Base-by-base conservation (phyloP, 2,329 filamentous ascomycete genomes). In the Botrytis aclada region DNA sequence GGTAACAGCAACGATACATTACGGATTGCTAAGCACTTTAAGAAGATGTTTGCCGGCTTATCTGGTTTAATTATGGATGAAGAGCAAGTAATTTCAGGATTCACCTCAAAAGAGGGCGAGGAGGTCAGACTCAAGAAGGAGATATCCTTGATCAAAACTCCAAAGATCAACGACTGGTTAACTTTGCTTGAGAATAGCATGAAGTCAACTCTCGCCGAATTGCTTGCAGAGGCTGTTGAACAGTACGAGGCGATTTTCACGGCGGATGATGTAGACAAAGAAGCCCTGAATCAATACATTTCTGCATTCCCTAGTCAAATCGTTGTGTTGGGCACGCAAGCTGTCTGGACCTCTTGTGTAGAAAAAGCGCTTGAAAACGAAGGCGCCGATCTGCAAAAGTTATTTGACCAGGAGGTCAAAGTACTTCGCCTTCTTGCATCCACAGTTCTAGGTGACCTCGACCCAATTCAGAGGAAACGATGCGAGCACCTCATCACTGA, bases 21-120 rank as follows among this genome's bases (percentile, higher is more conserved):
- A 74, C 94, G 96, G 71, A 97, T 99, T 77, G 94, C 96, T 58
- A 99, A 99, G 82, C 97, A 99, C 84, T 94, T 99, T 86, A 95
- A 97, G 82, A 99, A 99, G 86, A 99, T 99, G 96, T 99, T 99
- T 85, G 96, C 97, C 76, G 96, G 96, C 75, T 87, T 99, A 65
- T 95, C 92, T 7, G 96, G 96, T 5, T 88, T 99, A 51, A 86
- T 95, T 60, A 95, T 98, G 86, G 94, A 97, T 77, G 94, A 98
- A 71, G 93, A 98, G 78, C 89, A 90, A 39, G 90, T 93, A 75
- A 98, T 99, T 76, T 91, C 92, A 39, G 95, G 94, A 10, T 95
- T 98, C 79, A 96, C 92, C 3, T 99, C 96, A 0, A 98, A 97
- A 81, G 97, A 99, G 83, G 95, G 92, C 70, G 96, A 99, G 83